phyloP scores from a whole-genome alignment of 257 asterid species.

The Paulownia fortunei region DNA sequence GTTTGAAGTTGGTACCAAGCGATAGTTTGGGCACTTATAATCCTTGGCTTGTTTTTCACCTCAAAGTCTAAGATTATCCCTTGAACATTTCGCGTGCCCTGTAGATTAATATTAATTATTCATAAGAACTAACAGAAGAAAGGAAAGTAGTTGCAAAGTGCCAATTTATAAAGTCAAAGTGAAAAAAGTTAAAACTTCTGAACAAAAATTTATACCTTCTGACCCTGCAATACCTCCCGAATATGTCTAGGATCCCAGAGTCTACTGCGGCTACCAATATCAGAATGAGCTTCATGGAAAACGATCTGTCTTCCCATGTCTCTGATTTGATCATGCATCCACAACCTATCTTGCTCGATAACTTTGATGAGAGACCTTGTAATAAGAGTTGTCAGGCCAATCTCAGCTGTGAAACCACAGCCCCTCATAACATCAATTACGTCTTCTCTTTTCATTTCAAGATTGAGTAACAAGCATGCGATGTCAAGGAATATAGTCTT shows the following conservation, averaged over 20 bases:
- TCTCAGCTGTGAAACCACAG: constrained; percentile 42
- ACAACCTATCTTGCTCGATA: constrained; percentile 32
- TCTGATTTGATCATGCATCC: constrained; percentile 52
- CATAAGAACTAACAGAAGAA: neutral
- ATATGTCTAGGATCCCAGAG: constrained; percentile 37
- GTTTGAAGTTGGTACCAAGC: constrained; percentile 30
- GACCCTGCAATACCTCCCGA: constrained; percentile 26
- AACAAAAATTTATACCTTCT: constrained; percentile 28
- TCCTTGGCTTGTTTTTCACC: neutral
- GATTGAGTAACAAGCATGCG: constrained; percentile 39
- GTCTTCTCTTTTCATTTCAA: constrained; percentile 35
- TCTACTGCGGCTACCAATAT: constrained; percentile 44
- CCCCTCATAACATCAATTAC: constrained; percentile 38
- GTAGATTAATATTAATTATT: neutral
- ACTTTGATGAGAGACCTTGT: constrained; percentile 39
- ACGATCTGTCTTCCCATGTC: constrained; percentile 49
- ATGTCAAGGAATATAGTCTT: constrained; percentile 43
- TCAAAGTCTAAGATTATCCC: constrained; percentile 41
- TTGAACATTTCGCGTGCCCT: constrained; percentile 37
- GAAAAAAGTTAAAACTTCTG: neutral
- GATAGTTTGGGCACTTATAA: neutral
- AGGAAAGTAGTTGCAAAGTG: no score
- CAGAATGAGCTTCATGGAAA: constrained; percentile 15
- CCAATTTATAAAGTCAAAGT: no score
- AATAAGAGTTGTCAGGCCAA: constrained; percentile 29